Evolutionary conservation across 1,139 yeast species (phyloP).

Genomic region (Nakaseomyces bracarensis): DNA sequence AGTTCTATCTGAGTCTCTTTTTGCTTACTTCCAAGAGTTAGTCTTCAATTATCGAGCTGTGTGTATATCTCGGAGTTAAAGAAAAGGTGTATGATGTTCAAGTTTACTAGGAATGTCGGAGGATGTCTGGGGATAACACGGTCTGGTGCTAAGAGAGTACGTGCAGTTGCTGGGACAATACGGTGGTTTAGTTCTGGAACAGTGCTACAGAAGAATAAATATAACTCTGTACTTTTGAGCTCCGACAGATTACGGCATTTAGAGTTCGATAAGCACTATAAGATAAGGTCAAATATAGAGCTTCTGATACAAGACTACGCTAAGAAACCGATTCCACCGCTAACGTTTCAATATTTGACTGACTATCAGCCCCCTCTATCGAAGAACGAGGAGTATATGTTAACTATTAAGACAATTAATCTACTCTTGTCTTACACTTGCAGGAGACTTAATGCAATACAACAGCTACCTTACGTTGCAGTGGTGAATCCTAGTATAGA

Average conservation of each 20-base stretch:
- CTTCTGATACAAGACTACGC: conserved; percentile 29
- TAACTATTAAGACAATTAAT: conserved; percentile 38
- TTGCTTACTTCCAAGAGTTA: too few species aligned
- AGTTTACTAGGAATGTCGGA: too few species aligned
- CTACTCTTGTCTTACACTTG: conserved; percentile 39
- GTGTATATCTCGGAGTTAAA: too few species aligned
- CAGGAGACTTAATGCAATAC: conserved; percentile 52
- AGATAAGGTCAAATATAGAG: conserved; percentile 28
- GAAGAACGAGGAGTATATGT: conserved; percentile 22
- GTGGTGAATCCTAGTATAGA: conserved; percentile 85
- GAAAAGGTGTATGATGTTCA: too few species aligned
- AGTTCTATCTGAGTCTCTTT: too few species aligned
- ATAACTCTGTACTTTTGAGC: neutral
- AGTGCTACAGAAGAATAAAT: neutral
- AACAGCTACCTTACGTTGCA: conserved; percentile 72
- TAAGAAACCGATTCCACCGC: conserved; percentile 22
- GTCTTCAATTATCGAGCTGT: too few species aligned
- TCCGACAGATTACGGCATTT: conserved; percentile 8
- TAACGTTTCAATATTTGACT: conserved; percentile 23
- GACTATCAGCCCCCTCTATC: conserved; percentile 23
- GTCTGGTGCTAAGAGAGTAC: too few species aligned
- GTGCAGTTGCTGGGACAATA: too few species aligned
- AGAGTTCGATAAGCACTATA: conserved; percentile 26
- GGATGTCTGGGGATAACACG: too few species aligned
- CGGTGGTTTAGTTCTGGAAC: neutral